These are phyloP conservation scores for Amaranthus palmeri DNA, from an alignment of 148 eudicot genomes.

Conservation along the genomic window DNA sequence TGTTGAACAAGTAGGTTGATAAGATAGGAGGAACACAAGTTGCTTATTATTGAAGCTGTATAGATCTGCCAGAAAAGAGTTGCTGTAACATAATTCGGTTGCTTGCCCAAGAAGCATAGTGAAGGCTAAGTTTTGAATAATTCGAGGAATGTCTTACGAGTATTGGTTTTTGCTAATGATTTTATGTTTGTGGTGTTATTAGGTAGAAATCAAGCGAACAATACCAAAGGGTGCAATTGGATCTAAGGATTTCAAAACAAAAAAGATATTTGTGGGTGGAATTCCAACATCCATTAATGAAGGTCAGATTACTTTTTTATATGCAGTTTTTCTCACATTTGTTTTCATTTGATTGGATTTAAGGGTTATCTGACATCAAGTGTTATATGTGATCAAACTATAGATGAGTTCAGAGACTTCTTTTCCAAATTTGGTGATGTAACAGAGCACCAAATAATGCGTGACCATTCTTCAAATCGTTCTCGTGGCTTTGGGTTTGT, in stretches of 20 bases:
- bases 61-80: no score
- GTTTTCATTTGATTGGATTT: neutral
- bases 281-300: constrained; percentile 53
- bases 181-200: constrained; percentile 2
- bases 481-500: constrained; percentile 65
- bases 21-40: neutral
- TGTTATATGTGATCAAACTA: constrained; percentile 1
- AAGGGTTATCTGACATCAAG: neutral
- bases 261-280: constrained; percentile 59
- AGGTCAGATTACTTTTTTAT: constrained; percentile 26
- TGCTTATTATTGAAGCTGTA: no score
- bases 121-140: neutral
- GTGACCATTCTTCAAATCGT: constrained; percentile 52
- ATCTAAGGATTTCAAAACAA: constrained; percentile 53
- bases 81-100: neutral
- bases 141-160: neutral
- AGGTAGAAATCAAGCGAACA: constrained; percentile 65
- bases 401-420: constrained; percentile 57
- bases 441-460: constrained; percentile 55
- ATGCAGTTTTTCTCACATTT: neutral
- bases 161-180: neutral
- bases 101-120: neutral
- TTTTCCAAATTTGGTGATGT: constrained; percentile 49
- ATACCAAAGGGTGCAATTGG: constrained; percentile 53
- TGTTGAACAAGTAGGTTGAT: neutral